Base-by-base conservation (phyloP, 1,284 basidiomycete species). In the Malassezia globosa region DNA sequence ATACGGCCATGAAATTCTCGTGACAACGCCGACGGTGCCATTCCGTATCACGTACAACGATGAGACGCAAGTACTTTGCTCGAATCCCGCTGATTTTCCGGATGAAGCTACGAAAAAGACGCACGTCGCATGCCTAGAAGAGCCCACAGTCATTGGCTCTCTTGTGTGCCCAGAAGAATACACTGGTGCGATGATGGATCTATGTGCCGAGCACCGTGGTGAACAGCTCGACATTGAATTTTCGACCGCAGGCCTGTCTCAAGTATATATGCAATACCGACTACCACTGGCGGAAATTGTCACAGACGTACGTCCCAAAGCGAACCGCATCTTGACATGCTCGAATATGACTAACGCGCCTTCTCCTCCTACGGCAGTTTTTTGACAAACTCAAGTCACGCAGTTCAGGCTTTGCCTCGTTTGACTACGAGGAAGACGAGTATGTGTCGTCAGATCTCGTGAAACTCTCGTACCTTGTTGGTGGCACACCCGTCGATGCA, bases 1-100 rank as follows among this genome's bases (percentile, higher is more conserved):
- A 72, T 90, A 95, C 63, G 62, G 59, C 14, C 61, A 64, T 18
- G 60, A 58, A 22, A 65, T 70, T 23, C 40, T 70, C 21, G 65
- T 69, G 24, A 70, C 68, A 1, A 63, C 64, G 24, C 68, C 68
- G 0, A 66, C 66, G 0, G 68, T 70, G 19, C 63, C 68, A 1
- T 70, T 65, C 45, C 54, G 55, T n/a, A 49, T 70, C 11, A 61
- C 56, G 2, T 58, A 58, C 49, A 46, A 50, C n/a, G 60, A 63
- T 33, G 61, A 61, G 1, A 45, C 34, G 18, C 33, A 43, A 14
- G 42, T 49, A 5, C 54, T 67, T 13, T 52, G 61, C 18, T 60
- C 64, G 29, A 70, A 67, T 34, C 66, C 68, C 4, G 56, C 59
- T 27, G 51, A 70, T 29, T 70, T 70, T 46, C 68, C 68, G 0